Conservation (phyloP, 768 basidiomycete genomes). For the Gymnopilus junonius region DNA sequence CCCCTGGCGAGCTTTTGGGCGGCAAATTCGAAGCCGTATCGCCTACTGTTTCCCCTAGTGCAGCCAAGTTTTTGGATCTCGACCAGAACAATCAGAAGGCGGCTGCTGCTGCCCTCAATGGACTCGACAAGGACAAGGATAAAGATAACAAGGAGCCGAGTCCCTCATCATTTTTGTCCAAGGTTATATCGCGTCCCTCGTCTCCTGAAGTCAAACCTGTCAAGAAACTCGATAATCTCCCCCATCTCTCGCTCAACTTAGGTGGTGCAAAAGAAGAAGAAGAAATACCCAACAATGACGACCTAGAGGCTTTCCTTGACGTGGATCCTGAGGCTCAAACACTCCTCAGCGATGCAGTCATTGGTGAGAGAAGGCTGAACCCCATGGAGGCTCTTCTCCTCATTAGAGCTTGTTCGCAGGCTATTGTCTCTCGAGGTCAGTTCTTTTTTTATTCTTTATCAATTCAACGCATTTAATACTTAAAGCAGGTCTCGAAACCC, state of each 20-base stretch:
- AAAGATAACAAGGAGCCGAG: neutral
- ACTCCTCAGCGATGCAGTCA: slow-evolving; percentile 53
- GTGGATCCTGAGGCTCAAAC: slow-evolving; percentile 53
- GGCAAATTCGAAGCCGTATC: slow-evolving; percentile 78
- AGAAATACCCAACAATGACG: slow-evolving; percentile 37
- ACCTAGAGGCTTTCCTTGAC: slow-evolving; percentile 64
- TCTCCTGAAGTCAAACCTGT: slow-evolving; percentile 36
- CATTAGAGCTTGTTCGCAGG: slow-evolving; percentile 69
- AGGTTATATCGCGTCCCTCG: slow-evolving; percentile 34
- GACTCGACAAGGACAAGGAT: slow-evolving; percentile 34
- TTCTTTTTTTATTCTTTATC: slow-evolving; percentile 15
- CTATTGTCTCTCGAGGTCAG: slow-evolving; percentile 68
- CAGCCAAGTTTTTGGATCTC: slow-evolving; percentile 42
- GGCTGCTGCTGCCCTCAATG: slow-evolving; percentile 24
- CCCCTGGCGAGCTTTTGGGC: slow-evolving; percentile 58
- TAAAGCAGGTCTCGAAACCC: slow-evolving; percentile 71
- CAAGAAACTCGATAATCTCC: slow-evolving; percentile 42
- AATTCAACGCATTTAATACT: slow-evolving; percentile 10
- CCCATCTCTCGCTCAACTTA: slow-evolving; percentile 68
- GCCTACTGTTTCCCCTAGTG: slow-evolving; percentile 47
- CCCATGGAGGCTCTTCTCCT: slow-evolving; percentile 67
- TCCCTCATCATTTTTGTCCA: neutral
- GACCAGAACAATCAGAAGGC: slow-evolving; percentile 21
- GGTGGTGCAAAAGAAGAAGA: slow-evolving; percentile 54
- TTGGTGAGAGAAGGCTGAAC: slow-evolving; percentile 61